Base-by-base conservation (phyloP, 768 basidiomycete species). In the Boletus sensibilis region DNA sequence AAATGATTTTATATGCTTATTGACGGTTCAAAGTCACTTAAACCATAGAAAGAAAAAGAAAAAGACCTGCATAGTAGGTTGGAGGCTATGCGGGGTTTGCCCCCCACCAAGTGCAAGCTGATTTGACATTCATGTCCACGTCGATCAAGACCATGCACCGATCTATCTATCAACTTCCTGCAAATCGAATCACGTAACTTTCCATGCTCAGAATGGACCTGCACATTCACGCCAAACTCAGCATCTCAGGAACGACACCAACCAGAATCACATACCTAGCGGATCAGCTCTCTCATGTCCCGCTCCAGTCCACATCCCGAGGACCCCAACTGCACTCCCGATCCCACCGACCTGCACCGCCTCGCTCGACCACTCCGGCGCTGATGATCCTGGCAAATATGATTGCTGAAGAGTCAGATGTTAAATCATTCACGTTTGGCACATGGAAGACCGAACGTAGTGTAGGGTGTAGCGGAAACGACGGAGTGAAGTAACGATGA, bases 301-400 rank as follows among this genome's bases (percentile, higher is more conserved):
- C 16, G 77, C 78, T 9, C 81, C 80, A 0, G 83, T 83, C 82
- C 82, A 84, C 70, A 78, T 62, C 9, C 83, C 84, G 2, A 86
- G 69, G 2, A 82, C 65, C 10, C 85, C 84, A 21, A 75, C 63
- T 0, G 76, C 77, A n/a, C 81, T 81, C 7, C 81, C 82, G 16
- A 80, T 68, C 2, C 77, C 78, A 13, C 85, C 85, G 12, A 85
- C 65, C 56, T 86, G 84, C 0, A 85, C 70, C n/a, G 76, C 80
- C 57, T 86, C 83, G 13, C 75, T 78, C 2, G 72, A 68, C 84
- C 83, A 85, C 57, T 82, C 77, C 0, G 77, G 71, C 5, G 56
- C 56, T 20, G 66, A 63, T 18, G 75, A 68, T 12, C 72, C 71
- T 0, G 68, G 50, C 16, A 70, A 57, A 21, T 59, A 66, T 5